Base-by-base conservation (phyloP, 2,329 filamentous ascomycete species). In the Calycina herbarum region DNA sequence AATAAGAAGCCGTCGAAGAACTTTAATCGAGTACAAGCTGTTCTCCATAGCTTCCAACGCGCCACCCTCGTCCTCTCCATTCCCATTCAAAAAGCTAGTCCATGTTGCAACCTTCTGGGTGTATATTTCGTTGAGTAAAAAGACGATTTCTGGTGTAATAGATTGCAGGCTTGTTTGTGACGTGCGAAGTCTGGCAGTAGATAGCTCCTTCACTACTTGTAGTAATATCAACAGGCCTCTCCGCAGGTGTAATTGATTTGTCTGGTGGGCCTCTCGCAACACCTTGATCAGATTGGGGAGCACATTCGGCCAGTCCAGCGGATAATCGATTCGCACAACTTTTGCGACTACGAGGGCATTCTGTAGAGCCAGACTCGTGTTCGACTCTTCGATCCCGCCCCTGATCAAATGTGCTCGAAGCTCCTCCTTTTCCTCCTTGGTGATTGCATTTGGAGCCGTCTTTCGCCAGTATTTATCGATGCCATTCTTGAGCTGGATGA, bases 401-500 rank as follows among this genome's bases (percentile, higher is more conserved):
- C 92, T 85, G 8, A 97, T 84, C 27, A 97, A 81, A 29, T 89
- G 86, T 4, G 86, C 85, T 60, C 94, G 88, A 63, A 99, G 95
- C 45, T 85, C 76, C 10, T 84, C 80, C 78, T 95, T 97, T 75
- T 97, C 92, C 24, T 90, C 85, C 33, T 86, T 85, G 76, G 89
- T 87, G 64, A 90, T 85, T 60, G 92, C 87, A 40, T 91, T 91
- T 76, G 33, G 76, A 61, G 65, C 78, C 71, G 40, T 79, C 76
- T 84, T 92, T 75, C 95, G 86, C 95, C 95, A 99, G 78, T 93
- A 93, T 76, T 90, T 93, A 76, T 98, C 94, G 78, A 98, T 94
- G 64, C 94, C 95, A 77, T 98, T 97, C 77, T 98, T 98, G 63
- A 99, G 84, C 76, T 97, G 92, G 71, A 98, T 97, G 65, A 98